Percentiles rank a stretch among this genome's conserved stretches.
These are phyloP conservation scores for Lentinula raphanica DNA, from an alignment of 768 basidiomycete species.

Conservation along the genomic window DNA sequence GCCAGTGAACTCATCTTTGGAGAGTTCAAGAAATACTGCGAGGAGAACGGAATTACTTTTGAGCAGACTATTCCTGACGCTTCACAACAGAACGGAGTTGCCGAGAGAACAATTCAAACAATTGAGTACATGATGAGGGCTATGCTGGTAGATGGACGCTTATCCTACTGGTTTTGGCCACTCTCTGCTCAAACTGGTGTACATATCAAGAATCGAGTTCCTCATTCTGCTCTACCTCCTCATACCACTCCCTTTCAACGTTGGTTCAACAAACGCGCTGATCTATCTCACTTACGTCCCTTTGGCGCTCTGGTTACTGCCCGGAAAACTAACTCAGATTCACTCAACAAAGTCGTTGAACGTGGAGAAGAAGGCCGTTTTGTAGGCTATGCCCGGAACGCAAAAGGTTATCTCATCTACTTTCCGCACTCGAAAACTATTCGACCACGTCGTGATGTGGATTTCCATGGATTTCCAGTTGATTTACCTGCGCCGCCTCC, in stretches of 20 bases:
- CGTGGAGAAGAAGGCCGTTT: slow-evolving; percentile 2
- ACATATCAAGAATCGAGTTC: too few species aligned
- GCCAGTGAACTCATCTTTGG: slow-evolving; percentile 19
- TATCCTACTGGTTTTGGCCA: slow-evolving; percentile 17
- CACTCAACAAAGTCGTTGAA: not conserved
- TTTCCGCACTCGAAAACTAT: not conserved
- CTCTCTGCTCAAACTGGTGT: slow-evolving; percentile 11
- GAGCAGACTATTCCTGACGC: slow-evolving; percentile 18
- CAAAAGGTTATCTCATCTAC: not conserved
- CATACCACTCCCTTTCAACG: too few species aligned
- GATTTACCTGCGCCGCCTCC: slow-evolving; percentile 8
- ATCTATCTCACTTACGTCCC: too few species aligned
- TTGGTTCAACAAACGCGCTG: too few species aligned
- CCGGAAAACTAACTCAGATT: slow-evolving; percentile 10
- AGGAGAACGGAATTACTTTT: slow-evolving; percentile 14
- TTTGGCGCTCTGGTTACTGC: too few species aligned
- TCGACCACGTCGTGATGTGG: slow-evolving; percentile 4
- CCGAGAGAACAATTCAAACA: too few species aligned
- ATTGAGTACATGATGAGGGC: slow-evolving; percentile 16
- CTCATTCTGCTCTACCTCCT: too few species aligned
- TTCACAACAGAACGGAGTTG: slow-evolving; percentile 23
- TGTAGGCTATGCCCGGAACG: too few species aligned
- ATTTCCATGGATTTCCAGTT: too few species aligned
- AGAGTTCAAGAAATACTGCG: slow-evolving; percentile 13
- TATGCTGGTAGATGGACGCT: slow-evolving; percentile 12